Evolutionary conservation across 2,329 filamentous ascomycete genomes (phyloP).

Genomic region (Fusarium beomiforme): DNA sequence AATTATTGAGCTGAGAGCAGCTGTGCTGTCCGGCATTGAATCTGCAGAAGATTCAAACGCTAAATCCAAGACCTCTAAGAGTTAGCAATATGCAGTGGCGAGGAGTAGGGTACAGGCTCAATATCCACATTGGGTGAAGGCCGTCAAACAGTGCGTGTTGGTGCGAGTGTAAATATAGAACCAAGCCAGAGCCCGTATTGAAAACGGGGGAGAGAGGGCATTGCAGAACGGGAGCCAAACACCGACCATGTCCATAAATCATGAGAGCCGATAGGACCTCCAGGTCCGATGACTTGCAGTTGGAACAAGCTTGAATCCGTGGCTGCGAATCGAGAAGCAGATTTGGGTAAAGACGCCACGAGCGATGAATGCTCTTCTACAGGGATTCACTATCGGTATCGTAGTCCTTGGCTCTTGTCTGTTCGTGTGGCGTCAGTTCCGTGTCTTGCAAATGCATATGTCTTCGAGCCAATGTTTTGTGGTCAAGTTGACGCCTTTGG

Average conservation of each 20-base stretch:
- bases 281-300: slow-evolving; percentile 10
- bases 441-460: slow-evolving; percentile 5
- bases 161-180: slow-evolving; percentile 36
- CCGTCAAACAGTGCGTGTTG: slow-evolving; percentile 8
- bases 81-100: background rate
- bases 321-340: slow-evolving; percentile 6
- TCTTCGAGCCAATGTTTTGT: background rate
- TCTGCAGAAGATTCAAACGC: background rate
- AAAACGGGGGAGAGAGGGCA: slow-evolving; percentile 12
- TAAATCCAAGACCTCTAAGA: background rate
- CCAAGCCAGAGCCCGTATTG: slow-evolving; percentile 16
- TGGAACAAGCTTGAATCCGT: background rate
- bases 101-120: slow-evolving; percentile 7
- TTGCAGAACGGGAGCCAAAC: slow-evolving; percentile 9
- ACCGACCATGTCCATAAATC: slow-evolving; percentile 3
- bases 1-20: background rate
- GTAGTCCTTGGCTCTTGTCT: slow-evolving; percentile 10
- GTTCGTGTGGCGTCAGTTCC: slow-evolving; percentile 11
- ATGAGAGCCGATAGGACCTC: slow-evolving; percentile 17
- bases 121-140: background rate
- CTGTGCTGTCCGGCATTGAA: background rate
- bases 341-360: slow-evolving; percentile 20
- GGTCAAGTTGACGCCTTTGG: background rate
- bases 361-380: slow-evolving; percentile 12
- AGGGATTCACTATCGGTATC: slow-evolving; percentile 7